Base-by-base conservation (phyloP, 2,329 filamentous ascomycete genomes). In the Talaromyces sp. region DNA sequence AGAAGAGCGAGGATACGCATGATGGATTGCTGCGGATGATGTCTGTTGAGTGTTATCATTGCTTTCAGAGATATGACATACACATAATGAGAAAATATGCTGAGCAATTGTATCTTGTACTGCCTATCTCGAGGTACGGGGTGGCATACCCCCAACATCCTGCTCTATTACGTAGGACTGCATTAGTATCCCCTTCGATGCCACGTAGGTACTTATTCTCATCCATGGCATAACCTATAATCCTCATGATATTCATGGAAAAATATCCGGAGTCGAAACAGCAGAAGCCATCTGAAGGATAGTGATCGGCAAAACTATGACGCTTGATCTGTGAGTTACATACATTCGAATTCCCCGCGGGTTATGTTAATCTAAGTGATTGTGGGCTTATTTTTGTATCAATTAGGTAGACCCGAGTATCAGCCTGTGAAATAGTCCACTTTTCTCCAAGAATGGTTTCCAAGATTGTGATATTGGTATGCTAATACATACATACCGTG, bases 1-100 rank as follows among this genome's bases (percentile, higher is more conserved):
- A 51, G 25, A 28, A 57, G 19, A 40, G 54, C 11, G 6, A 33
- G n/a, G 10, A 57, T 33, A 46, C 22, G 54, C 54, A 57, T 57
- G 13, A 4, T 51, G 25, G 11, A 31, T 25, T 43, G 25, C 7
- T 28, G 7, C 25, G 25, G 7, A 28, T 28, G 25, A 28, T 28
- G 25, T 7, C 7, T 28, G 25, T n/a, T n/a, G 25, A 28, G 25
- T 28, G 7, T 28, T 28, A 28, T 28, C 25, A 28, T 28, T 13
- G 9, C 11, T 5, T 43, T 13, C 13, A 43, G 21, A 19, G 15
- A 15, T 2, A 8, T 9, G 9, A 13, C 1, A 45, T 28, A 28
- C 15, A 25, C 22, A 45, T 45, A 7, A 31, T 46, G 5, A 31
- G 7, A 41, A 17, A n/a, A 31, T 10, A 11, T 17, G 10, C n/a